phyloP scores from a whole-genome alignment of 2,329 filamentous ascomycete genomes.

The Colletotrichum phormii region DNA sequence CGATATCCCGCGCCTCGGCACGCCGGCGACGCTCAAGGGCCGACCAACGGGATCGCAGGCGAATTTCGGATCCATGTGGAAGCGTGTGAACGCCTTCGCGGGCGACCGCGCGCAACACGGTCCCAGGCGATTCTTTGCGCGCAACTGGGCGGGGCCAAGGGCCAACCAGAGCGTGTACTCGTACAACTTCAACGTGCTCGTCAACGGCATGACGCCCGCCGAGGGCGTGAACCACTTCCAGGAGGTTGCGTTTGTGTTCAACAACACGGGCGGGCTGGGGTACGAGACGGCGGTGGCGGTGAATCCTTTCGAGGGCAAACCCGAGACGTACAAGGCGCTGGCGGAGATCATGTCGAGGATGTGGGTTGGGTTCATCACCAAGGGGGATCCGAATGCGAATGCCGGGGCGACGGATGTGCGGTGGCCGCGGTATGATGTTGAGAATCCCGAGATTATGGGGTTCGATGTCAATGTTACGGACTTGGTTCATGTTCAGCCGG shows the following conservation, averaged over 20 bases:
- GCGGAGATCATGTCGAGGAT: constrained; percentile 60
- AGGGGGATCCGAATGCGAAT: constrained; percentile 55
- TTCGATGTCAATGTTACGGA: constrained; percentile 60
- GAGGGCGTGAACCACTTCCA: constrained; percentile 44
- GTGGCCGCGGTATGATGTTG: constrained; percentile 58
- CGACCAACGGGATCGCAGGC: constrained; percentile 41
- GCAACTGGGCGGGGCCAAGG: constrained; percentile 60
- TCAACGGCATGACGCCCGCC: constrained; percentile 35
- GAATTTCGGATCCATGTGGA: constrained; percentile 59
- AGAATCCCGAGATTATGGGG: constrained; percentile 56
- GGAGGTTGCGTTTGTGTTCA: constrained; percentile 55
- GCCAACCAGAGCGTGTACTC: constrained; percentile 64
- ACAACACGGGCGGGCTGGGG: constrained; percentile 61
- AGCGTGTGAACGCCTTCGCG: constrained; percentile 63
- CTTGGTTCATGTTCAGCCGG: constrained; percentile 54
- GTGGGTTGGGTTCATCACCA: constrained; percentile 63
- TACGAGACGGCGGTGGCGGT: constrained; percentile 58
- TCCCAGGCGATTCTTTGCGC: constrained; percentile 62
- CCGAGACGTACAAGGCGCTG: constrained; percentile 54
- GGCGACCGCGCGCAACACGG: constrained; percentile 69
- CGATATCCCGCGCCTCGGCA: constrained; percentile 58
- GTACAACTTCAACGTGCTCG: constrained; percentile 58
- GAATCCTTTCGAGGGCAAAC: constrained; percentile 54
- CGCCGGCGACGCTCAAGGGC: constrained; percentile 55
- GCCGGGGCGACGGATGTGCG: constrained; percentile 10